A percentile compares a stretch with the other conserved stretches of the same genome.
Conservation (phyloP, 805 yeast species). For the Kodamaea jinghongensis region DNA sequence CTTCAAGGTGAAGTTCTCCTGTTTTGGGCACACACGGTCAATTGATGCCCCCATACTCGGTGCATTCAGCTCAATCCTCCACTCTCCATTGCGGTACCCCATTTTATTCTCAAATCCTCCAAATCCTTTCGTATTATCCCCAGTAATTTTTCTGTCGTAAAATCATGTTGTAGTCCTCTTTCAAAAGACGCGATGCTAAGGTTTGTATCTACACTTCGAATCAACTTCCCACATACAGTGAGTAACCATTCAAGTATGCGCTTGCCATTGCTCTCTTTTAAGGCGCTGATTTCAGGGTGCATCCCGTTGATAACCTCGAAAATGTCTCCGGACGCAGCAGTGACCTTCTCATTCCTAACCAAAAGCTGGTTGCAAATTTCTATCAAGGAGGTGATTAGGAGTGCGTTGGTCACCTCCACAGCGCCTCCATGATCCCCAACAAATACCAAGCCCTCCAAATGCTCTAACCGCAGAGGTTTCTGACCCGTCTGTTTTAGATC, state of each 20-base stretch:
- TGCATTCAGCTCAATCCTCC: no score
- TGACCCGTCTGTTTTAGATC: no score
- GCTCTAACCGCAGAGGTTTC: no score
- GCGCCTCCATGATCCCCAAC: constrained; percentile 1
- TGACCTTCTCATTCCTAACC: neutral
- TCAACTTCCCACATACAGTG: neutral
- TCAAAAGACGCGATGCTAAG: no score
- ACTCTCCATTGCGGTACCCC: no score
- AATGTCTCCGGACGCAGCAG: neutral
- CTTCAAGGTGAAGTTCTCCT: no score
- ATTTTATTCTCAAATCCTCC: neutral
- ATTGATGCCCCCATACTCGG: no score
- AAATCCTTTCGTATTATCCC: constrained; percentile 4
- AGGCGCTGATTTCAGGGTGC: neutral
- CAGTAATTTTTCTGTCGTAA: constrained; percentile 3
- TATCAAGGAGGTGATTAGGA: constrained; percentile 5
- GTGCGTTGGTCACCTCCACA: constrained; percentile 4
- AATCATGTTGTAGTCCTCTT: neutral
- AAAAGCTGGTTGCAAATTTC: constrained; percentile 5
- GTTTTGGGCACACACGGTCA: no score
- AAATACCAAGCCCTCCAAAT: constrained; percentile 18
- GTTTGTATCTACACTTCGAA: no score
- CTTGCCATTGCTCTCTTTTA: constrained; percentile 4
- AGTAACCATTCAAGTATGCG: constrained; percentile 5
- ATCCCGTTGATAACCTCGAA: neutral